Base-by-base conservation (phyloP, 2,329 filamentous ascomycete species). In the Epichloe uncinata region DNA sequence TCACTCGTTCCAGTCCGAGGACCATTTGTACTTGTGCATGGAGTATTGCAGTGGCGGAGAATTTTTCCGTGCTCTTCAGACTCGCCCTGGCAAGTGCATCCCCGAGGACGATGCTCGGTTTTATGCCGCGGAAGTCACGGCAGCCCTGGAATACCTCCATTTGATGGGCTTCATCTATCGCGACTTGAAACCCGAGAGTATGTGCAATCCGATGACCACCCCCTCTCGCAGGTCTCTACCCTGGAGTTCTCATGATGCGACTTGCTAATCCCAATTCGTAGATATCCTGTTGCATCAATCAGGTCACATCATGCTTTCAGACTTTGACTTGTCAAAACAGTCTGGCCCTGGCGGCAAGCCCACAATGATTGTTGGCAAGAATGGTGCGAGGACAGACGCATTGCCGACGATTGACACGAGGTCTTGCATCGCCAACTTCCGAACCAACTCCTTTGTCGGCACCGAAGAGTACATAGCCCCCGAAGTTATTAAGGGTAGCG, bases 151-250 rank as follows among this genome's bases (percentile, higher is more conserved):
- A 66, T 98, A 98, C 60, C 77, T 98, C 46, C 93, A 98, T 71
- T 72, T 98, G 55, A 98, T 98, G 93, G 93, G 93, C 26, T 98
- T 98, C 71, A 98, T 98, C 57, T 98, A 98, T 69, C 83, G 93
- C 58, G 93, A 98, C 69, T 66, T 98, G 61, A 98, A 98, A 71
- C 93, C 93, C 56, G 93, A 98, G 71, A 98, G 90, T 95, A 75
- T 60, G 87, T 44, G 6, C 8, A 5, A n/a, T 18, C 11, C 33
- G 7, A 18, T 15, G 5, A 1, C 16, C 18, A 6, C 35, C 35
- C 35, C 35, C 35, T 37, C 35, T 37, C 34, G 6, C 9, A 45
- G 4, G 18, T 4, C 44, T 30, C 18, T 18, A 34, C n/a, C 6
- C 6, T 43, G 42, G 7, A 7, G 5, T 34, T 34, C 13, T 35